Evolutionary conservation across 2,329 filamentous ascomycete genomes (phyloP).

Genomic region (Phialophora chinensis): DNA sequence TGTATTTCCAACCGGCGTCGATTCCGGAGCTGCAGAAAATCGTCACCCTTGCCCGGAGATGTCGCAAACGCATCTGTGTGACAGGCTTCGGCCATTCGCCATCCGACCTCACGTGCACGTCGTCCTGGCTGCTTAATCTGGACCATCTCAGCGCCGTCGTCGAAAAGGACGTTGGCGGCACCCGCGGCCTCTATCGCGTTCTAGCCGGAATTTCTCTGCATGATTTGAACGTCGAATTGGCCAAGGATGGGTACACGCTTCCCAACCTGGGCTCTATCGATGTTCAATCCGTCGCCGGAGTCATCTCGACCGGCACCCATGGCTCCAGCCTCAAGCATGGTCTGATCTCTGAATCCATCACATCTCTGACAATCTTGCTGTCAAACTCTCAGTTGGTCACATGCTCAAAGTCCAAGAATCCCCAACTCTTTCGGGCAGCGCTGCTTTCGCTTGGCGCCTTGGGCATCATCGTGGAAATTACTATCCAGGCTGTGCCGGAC

Average conservation of each 20-base stretch:
- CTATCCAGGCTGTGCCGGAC: slow-evolving; percentile 77
- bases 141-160: slow-evolving; percentile 79
- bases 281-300: slow-evolving; percentile 88
- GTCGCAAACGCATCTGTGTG: slow-evolving; percentile 79
- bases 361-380: slow-evolving; percentile 77
- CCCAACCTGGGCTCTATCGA: slow-evolving; percentile 95
- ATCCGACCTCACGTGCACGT: slow-evolving; percentile 88
- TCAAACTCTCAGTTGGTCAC: slow-evolving; percentile 75
- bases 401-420: slow-evolving; percentile 71
- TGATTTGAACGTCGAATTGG: slow-evolving; percentile 74
- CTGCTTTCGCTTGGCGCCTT: slow-evolving; percentile 86
- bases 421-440: slow-evolving; percentile 84
- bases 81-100: slow-evolving; percentile 94
- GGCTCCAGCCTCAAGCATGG: slow-evolving; percentile 85
- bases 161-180: slow-evolving; percentile 63
- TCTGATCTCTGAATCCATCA: slow-evolving; percentile 78
- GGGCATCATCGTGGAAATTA: slow-evolving; percentile 88
- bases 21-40: slow-evolving; percentile 82
- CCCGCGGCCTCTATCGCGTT: slow-evolving; percentile 72
- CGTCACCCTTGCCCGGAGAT: slow-evolving; percentile 78
- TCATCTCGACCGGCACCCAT: slow-evolving; percentile 91
- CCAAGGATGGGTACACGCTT: slow-evolving; percentile 78
- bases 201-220: slow-evolving; percentile 87
- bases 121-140: slow-evolving; percentile 91
- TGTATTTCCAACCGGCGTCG: slow-evolving; percentile 84